Percentiles rank a stretch among this genome's conserved stretches.
Conservation (phyloP, 2,329 filamentous ascomycete species). For the Septoria petroselini region DNA sequence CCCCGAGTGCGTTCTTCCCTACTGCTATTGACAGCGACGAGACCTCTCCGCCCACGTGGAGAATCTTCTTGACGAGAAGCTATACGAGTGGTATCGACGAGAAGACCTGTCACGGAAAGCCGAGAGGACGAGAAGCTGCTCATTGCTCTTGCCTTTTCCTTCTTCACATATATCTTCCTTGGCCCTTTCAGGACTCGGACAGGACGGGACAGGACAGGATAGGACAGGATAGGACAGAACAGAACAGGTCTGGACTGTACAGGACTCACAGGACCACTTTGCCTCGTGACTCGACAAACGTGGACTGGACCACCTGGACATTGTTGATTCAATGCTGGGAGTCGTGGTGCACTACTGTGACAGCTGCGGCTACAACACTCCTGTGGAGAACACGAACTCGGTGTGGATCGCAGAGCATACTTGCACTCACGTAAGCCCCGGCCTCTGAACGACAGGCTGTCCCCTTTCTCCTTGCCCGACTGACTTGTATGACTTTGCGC, state of each 20-base stretch:
- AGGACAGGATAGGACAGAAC: not conserved
- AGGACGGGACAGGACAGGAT: not conserved
- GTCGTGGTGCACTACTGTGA: constrained; percentile 36
- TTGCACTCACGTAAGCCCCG: constrained; percentile 47
- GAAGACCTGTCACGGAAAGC: constrained; percentile 17
- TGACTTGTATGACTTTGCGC: constrained; percentile 25
- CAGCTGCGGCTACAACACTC: constrained; percentile 34
- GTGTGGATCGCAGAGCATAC: constrained; percentile 46
- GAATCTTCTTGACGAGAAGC: constrained; percentile 28
- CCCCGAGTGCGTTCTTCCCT: constrained; percentile 14
- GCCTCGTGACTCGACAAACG: not conserved
- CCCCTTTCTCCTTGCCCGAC: constrained; percentile 17
- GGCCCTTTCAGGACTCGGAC: constrained; percentile 3
- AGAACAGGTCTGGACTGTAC: not conserved
- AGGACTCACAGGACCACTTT: too few relatives aligned
- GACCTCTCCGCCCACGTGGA: constrained; percentile 18
- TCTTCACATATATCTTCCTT: constrained; percentile 14
- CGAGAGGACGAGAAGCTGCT: constrained; percentile 18
- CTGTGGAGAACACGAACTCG: constrained; percentile 42
- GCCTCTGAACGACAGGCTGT: constrained; percentile 25
- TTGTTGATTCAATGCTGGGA: constrained; percentile 26
- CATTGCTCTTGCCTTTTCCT: constrained; percentile 12
- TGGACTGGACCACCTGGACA: not conserved
- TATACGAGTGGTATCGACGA: constrained; percentile 30
- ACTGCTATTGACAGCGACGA: constrained; percentile 15